These are phyloP conservation scores for Talaromyces sp. DNA, from an alignment of 2,329 filamentous ascomycete genomes.

Conservation along the genomic window DNA sequence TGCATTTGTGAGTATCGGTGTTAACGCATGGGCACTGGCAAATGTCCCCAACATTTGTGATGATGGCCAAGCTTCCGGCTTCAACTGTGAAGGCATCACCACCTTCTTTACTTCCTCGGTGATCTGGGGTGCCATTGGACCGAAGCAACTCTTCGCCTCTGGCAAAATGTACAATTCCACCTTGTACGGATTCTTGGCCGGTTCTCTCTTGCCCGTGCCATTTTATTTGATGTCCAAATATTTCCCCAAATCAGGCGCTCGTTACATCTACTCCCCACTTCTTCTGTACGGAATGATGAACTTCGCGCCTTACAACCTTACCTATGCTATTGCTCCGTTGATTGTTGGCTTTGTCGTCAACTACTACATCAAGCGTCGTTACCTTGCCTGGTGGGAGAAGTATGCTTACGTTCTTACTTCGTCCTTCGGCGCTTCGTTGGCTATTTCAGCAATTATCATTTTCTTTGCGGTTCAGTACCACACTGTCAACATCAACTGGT, in stretches of 20 bases:
- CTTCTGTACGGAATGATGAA: slow-evolving; percentile 11
- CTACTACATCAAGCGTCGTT: slow-evolving; percentile 51
- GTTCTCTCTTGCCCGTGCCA: slow-evolving; percentile 49
- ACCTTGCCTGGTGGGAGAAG: slow-evolving; percentile 55
- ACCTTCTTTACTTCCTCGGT: slow-evolving; percentile 61
- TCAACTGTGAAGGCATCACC: slow-evolving; percentile 57
- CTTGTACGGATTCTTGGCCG: slow-evolving; percentile 56
- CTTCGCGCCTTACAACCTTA: slow-evolving; percentile 46
- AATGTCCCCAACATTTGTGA: slow-evolving; percentile 56
- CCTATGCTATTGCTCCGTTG: slow-evolving; percentile 53
- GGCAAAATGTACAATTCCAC: slow-evolving; percentile 54
- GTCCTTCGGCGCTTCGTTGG: slow-evolving; percentile 55
- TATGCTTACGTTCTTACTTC: slow-evolving; percentile 60
- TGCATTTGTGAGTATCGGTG: slow-evolving; percentile 55
- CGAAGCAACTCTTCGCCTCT: slow-evolving; percentile 54
- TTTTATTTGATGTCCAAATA: slow-evolving; percentile 49
- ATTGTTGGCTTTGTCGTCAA: slow-evolving; percentile 54
- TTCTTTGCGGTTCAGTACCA: slow-evolving; percentile 56
- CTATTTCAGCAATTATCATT: slow-evolving; percentile 56
- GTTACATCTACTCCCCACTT: slow-evolving; percentile 51
- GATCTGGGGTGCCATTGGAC: slow-evolving; percentile 59
- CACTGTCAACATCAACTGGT: slow-evolving; percentile 29
- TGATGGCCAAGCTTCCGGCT: slow-evolving; percentile 37
- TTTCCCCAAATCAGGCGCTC: slow-evolving; percentile 36
- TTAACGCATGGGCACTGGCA: slow-evolving; percentile 51